phyloP scores from a whole-genome alignment of 1,139 yeast species.

The Debaryomycetaceae sp. region DNA sequence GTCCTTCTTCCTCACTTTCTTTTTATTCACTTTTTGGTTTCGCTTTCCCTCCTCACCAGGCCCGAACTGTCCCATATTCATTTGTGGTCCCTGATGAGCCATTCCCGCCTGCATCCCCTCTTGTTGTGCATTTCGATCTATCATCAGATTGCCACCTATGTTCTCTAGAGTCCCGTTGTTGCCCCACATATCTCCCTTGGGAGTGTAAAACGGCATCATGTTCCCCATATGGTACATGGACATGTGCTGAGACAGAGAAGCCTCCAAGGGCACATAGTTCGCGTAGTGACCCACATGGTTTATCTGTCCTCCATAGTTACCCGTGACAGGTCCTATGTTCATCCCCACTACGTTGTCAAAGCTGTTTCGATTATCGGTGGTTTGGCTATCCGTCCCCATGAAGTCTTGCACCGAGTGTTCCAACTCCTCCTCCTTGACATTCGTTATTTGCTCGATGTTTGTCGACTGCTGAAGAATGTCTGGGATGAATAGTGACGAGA shows the following conservation, averaged over 20 bases:
- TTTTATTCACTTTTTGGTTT: not conserved
- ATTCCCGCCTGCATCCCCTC: not conserved
- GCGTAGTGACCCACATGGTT: conserved; percentile 14
- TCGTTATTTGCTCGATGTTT: conserved; percentile 4
- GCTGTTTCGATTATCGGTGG: not conserved
- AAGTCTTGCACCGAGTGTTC: conserved; percentile 7
- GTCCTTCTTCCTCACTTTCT: conserved; percentile 12
- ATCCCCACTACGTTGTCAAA: not conserved
- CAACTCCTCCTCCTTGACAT: conserved; percentile 20
- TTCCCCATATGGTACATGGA: conserved; percentile 2
- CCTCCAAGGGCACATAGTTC: conserved; percentile 16
- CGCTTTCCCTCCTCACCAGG: not conserved
- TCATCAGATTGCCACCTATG: not conserved
- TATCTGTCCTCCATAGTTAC: not conserved
- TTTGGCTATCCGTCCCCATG: not conserved
- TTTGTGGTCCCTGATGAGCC: not conserved
- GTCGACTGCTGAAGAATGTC: conserved; percentile 32
- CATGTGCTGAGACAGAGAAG: conserved; percentile 5
- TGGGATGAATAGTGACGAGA: conserved; percentile 42
- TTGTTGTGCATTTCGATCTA: not conserved
- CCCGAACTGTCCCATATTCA: not conserved
- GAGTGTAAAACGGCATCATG: not conserved
- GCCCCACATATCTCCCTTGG: not conserved
- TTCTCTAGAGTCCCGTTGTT: not conserved
- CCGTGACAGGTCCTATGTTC: not conserved